Evolutionary conservation across 805 yeast genomes (phyloP).

Genomic region (Zygotorulaspora sp.): DNA sequence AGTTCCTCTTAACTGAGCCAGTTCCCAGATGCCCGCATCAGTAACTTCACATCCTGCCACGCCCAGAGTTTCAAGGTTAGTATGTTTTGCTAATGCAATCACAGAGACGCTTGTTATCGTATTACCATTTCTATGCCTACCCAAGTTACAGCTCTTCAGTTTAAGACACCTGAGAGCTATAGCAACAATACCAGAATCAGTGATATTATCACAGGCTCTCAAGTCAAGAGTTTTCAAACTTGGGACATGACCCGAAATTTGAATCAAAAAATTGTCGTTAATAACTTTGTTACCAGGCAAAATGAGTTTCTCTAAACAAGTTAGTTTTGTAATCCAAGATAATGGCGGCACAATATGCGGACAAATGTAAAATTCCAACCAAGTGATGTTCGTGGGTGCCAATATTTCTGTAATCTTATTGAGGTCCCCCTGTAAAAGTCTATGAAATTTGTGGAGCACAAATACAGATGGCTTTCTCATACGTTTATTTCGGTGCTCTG

Average conservation of each 20-base stretch:
- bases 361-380: slow-evolving; percentile 82
- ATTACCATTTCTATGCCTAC: slow-evolving; percentile 67
- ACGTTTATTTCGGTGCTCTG: slow-evolving; percentile 9
- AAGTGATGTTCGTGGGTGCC: slow-evolving; percentile 48
- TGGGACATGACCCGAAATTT: slow-evolving; percentile 53
- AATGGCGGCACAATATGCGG: slow-evolving; percentile 60
- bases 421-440: slow-evolving; percentile 50
- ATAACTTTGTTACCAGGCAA: slow-evolving; percentile 68
- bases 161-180: slow-evolving; percentile 57
- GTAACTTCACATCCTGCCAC: slow-evolving; percentile 82
- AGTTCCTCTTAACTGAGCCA: slow-evolving; percentile 51
- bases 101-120: slow-evolving; percentile 68
- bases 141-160: slow-evolving; percentile 64
- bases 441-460: slow-evolving; percentile 61
- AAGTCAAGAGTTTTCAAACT: slow-evolving; percentile 63
- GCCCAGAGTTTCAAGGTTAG: slow-evolving; percentile 67
- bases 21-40: slow-evolving; percentile 76
- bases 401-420: slow-evolving; percentile 42
- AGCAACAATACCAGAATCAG: slow-evolving; percentile 71
- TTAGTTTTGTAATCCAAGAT: slow-evolving; percentile 40
- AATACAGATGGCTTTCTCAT: slow-evolving; percentile 40
- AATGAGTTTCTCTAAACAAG: slow-evolving; percentile 39
- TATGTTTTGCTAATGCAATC: slow-evolving; percentile 50
- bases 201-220: slow-evolving; percentile 74
- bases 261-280: slow-evolving; percentile 53